These are phyloP conservation scores for Aegilops sharonensis DNA, from an alignment of 176 grass and related monocot species.

Conservation along the genomic window DNA sequence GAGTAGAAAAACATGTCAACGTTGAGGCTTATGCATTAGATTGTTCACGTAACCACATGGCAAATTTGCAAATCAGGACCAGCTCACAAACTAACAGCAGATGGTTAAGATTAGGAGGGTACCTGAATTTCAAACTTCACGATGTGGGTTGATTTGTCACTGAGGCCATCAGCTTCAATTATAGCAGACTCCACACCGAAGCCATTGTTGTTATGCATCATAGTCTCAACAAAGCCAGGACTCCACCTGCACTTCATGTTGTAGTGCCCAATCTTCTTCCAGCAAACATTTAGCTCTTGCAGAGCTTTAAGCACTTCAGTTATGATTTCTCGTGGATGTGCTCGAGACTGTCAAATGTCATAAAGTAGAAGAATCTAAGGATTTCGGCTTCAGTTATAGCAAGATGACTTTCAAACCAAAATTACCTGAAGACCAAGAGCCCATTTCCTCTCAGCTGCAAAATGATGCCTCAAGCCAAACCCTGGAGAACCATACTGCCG, in stretches of 20 bases:
- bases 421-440: slow-evolving; percentile 85
- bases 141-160: slow-evolving; percentile 31
- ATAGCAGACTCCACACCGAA: slow-evolving; percentile 59
- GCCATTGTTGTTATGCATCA: slow-evolving; percentile 58
- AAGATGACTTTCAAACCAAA: background rate
- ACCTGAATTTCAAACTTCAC: slow-evolving; percentile 99
- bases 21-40: background rate
- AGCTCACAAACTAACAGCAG: background rate
- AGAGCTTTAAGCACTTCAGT: slow-evolving; percentile 80
- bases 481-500: slow-evolving; percentile 49
- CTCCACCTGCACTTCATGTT: slow-evolving; percentile 97
- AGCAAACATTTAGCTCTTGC: slow-evolving; percentile 82
- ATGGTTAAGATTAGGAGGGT: slow-evolving; percentile 17
- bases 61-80: background rate
- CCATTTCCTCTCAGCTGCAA: slow-evolving; percentile 85
- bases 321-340: slow-evolving; percentile 87
- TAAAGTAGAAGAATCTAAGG: background rate
- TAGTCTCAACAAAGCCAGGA: slow-evolving; percentile 50
- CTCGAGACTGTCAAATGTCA: slow-evolving; percentile 60
- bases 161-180: slow-evolving; percentile 60
- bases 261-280: slow-evolving; percentile 97
- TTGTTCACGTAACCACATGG: background rate
- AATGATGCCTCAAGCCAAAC: slow-evolving; percentile 59
- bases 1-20: background rate
- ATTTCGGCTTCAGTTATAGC: background rate